These are phyloP conservation scores for Ilex asprella DNA, from an alignment of 257 asterid species.

Conservation along the genomic window DNA sequence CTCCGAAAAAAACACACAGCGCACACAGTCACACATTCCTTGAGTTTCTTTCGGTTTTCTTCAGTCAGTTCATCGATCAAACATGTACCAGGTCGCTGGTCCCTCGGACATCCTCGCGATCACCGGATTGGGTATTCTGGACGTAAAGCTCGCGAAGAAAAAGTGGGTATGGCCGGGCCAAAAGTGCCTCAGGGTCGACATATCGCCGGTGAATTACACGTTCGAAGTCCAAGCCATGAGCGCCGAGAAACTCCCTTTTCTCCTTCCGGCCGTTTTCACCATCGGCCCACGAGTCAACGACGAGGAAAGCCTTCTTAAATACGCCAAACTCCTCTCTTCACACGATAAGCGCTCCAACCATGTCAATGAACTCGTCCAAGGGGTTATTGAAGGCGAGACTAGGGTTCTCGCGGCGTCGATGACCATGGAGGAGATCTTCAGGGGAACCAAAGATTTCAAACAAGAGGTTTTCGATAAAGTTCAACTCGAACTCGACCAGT, in stretches of 20 bases:
- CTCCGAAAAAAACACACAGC: too few species aligned
- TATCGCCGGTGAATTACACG: conserved; percentile 65
- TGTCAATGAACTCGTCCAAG: conserved; percentile 53
- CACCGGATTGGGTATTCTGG: conserved; percentile 43
- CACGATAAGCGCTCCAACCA: conserved; percentile 56
- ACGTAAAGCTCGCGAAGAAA: conserved; percentile 45
- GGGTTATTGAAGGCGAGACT: conserved; percentile 68
- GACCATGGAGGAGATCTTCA: conserved; percentile 65
- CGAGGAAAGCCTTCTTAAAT: conserved; percentile 31
- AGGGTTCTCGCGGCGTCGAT: conserved; percentile 62
- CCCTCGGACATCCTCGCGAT: conserved; percentile 66
- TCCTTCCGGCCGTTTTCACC: conserved; percentile 73
- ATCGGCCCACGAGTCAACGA: conserved; percentile 53
- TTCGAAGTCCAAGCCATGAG: conserved; percentile 78
- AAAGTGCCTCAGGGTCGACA: conserved; percentile 28
- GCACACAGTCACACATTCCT: too few species aligned
- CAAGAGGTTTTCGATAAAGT: conserved; percentile 55
- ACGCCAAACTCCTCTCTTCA: conserved; percentile 56
- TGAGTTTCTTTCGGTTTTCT: too few species aligned
- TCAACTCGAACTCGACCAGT: conserved; percentile 56
- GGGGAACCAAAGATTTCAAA: conserved; percentile 55
- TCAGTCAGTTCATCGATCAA: background rate
- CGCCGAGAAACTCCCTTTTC: conserved; percentile 68
- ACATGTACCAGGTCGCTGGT: conserved; percentile 42
- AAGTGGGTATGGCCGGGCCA: conserved; percentile 63